Evolutionary conservation across 345 rosid genomes (phyloP).

Genomic region (Populus nigra): DNA sequence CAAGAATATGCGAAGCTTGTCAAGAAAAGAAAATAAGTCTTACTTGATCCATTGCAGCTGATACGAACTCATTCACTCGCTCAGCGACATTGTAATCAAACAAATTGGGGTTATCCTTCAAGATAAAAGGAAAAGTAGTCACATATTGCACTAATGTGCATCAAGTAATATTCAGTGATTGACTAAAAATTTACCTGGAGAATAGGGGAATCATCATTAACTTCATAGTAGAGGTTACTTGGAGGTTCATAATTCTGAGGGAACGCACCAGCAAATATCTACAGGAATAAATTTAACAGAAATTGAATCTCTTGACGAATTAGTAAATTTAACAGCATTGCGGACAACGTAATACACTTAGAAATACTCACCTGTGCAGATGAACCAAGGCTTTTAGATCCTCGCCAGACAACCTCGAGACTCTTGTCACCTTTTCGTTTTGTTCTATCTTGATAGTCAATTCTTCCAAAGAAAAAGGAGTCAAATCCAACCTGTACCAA

Average conservation of each 20-base stretch:
- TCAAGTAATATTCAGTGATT: background rate
- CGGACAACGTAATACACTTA: background rate
- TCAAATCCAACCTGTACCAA: slow-evolving; percentile 54
- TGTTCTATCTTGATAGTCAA: slow-evolving; percentile 56
- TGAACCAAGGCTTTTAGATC: slow-evolving; percentile 52
- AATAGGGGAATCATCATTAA: slow-evolving; percentile 41
- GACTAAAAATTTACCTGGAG: slow-evolving; percentile 39
- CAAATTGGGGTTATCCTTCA: slow-evolving; percentile 44
- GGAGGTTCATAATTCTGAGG: slow-evolving; percentile 60
- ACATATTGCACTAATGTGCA: slow-evolving; percentile 3
- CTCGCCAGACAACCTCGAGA: slow-evolving; percentile 56
- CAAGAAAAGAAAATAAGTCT: slow-evolving; percentile 5
- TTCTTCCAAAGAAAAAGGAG: slow-evolving; percentile 47
- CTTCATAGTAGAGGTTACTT: slow-evolving; percentile 44
- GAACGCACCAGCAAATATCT: slow-evolving; percentile 55
- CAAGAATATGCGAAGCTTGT: background rate
- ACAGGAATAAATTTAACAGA: slow-evolving; percentile 1
- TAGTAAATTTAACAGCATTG: background rate
- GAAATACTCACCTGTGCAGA: slow-evolving; percentile 40
- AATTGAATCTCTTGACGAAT: background rate
- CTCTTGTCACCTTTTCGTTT: slow-evolving; percentile 44
- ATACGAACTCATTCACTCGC: slow-evolving; percentile 47
- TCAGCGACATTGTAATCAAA: slow-evolving; percentile 57
- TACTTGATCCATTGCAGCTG: slow-evolving; percentile 52
- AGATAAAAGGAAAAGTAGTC: slow-evolving; percentile 5